phyloP scores from a whole-genome alignment of 129 eudicot genomes.

The Logfia minima region DNA sequence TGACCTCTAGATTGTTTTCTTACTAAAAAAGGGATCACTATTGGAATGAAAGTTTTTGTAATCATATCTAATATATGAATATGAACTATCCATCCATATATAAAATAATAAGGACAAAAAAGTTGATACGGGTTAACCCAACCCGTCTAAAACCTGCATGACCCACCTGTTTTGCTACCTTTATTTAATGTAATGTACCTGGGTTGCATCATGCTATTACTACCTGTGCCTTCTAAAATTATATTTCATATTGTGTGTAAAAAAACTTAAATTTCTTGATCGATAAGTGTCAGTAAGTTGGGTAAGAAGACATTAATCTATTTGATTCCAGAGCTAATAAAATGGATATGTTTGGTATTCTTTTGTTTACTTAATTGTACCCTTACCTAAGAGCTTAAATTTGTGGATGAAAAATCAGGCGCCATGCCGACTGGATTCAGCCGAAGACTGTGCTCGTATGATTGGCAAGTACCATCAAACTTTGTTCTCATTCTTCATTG shows the following conservation, averaged over 20 bases:
- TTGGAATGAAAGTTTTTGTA: background rate
- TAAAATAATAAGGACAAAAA: background rate
- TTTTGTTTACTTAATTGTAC: background rate
- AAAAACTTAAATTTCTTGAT: background rate
- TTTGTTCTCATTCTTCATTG: background rate
- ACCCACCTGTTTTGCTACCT: background rate
- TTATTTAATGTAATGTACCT: background rate
- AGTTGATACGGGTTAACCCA: background rate
- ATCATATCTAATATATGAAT: background rate
- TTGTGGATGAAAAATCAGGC: slow-evolving; percentile 44
- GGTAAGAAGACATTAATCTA: background rate
- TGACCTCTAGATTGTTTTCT: background rate
- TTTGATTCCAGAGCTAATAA: background rate
- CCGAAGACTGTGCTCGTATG: slow-evolving; percentile 90
- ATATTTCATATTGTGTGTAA: background rate
- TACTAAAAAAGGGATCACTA: background rate
- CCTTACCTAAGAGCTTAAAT: slow-evolving; percentile 17
- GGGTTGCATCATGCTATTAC: slow-evolving; percentile 1
- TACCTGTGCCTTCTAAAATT: background rate
- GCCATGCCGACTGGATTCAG: slow-evolving; percentile 72
- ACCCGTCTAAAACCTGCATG: background rate
- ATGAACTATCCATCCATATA: background rate
- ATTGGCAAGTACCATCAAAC: slow-evolving; percentile 52
- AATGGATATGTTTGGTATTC: background rate
- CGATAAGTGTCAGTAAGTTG: background rate